Conservation (phyloP, 345 rosid genomes). For the Gynandropsis gynandra region DNA sequence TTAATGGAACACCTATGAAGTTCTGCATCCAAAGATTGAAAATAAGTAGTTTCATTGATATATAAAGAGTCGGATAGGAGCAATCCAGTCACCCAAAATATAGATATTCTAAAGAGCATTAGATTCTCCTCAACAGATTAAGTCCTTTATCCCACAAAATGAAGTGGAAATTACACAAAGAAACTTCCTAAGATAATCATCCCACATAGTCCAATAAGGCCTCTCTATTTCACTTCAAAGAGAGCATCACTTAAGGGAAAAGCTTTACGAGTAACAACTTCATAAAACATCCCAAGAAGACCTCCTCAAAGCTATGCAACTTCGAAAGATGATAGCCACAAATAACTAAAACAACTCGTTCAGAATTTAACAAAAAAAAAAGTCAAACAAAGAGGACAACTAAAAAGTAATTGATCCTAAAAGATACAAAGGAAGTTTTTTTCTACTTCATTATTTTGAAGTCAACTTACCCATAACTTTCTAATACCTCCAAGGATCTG, state of each 20-base stretch:
- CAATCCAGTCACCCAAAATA: not conserved
- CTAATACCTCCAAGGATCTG: slow-evolving; percentile 43
- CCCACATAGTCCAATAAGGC: not conserved
- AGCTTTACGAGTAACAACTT: slow-evolving; percentile 6
- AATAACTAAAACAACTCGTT: not conserved
- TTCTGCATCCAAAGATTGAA: slow-evolving; percentile 54
- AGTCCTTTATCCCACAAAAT: not conserved
- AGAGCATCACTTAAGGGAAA: slow-evolving; percentile 2
- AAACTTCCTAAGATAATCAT: not conserved
- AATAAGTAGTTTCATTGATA: slow-evolving; percentile 5
- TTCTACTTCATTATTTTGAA: not conserved
- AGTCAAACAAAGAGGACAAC: slow-evolving; percentile 13
- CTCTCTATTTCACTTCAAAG: not conserved
- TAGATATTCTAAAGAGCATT: slow-evolving; percentile 13
- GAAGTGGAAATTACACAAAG: not conserved
- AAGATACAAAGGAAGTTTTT: not conserved
- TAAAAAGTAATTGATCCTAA: not conserved
- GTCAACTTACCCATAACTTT: slow-evolving; percentile 71
- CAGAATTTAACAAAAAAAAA: slow-evolving; percentile 15
- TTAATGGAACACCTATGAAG: slow-evolving; percentile 55
- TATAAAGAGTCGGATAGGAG: slow-evolving; percentile 6
- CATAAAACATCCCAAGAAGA: slow-evolving; percentile 10
- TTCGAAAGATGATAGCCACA: slow-evolving; percentile 5
- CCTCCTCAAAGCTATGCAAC: slow-evolving; percentile 1
- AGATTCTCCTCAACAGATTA: slow-evolving; percentile 3